A percentile compares a stretch with the other conserved stretches of the same genome.
Evolutionary conservation across 768 basidiomycete genomes (phyloP).

Genomic region (Tylopilus balloui): DNA sequence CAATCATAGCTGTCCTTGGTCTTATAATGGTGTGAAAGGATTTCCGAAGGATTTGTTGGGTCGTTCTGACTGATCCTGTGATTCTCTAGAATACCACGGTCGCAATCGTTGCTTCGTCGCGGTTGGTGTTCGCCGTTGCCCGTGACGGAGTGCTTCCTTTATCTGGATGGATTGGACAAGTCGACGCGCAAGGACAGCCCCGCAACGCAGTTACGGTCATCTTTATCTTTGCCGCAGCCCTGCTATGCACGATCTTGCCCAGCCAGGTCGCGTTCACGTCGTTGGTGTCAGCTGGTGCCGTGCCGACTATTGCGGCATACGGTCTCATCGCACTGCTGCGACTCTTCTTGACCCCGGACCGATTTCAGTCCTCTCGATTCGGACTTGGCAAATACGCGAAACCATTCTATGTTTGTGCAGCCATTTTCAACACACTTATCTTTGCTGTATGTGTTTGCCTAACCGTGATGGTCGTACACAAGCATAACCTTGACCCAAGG

Average conservation of each 20-base stretch:
- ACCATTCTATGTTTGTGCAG: conserved; percentile 64
- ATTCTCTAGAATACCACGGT: conserved; percentile 71
- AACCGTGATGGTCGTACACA: background rate
- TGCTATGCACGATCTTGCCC: conserved; percentile 87
- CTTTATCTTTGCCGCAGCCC: conserved; percentile 63
- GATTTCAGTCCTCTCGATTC: conserved; percentile 72
- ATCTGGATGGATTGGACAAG: conserved; percentile 76
- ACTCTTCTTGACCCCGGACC: conserved; percentile 70
- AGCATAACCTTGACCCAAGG: conserved; percentile 37
- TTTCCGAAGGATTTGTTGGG: background rate
- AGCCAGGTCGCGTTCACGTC: conserved; percentile 92
- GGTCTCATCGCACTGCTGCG: conserved; percentile 75
- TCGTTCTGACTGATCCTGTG: background rate
- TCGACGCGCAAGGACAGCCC: conserved; percentile 70
- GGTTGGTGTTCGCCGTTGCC: conserved; percentile 89
- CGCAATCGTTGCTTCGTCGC: conserved; percentile 82
- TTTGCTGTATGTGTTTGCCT: conserved; percentile 54
- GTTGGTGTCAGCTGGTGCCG: conserved; percentile 77
- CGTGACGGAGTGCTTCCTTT: conserved; percentile 87
- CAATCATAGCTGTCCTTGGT: conserved; percentile 76
- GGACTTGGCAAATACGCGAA: conserved; percentile 61
- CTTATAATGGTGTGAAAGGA: conserved; percentile 63
- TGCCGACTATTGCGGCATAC: conserved; percentile 87
- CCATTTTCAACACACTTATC: conserved; percentile 68
- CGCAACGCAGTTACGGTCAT: conserved; percentile 85